Conservation (phyloP, 2,329 filamentous ascomycete species). For the Penicillium sp. region DNA sequence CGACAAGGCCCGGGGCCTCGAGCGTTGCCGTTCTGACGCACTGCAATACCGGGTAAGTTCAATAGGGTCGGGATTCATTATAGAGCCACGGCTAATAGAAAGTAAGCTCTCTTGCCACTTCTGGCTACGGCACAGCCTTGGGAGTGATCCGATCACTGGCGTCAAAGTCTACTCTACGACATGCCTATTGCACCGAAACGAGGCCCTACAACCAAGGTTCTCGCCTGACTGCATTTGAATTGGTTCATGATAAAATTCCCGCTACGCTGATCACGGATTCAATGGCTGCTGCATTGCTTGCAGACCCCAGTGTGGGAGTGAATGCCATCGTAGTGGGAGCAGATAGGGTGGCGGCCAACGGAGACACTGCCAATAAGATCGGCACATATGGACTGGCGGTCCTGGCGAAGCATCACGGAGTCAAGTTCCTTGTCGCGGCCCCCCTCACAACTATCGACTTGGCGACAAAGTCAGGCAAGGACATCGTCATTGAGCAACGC, state of each 20-base stretch:
- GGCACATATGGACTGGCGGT: constrained; percentile 91
- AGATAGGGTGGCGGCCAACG: constrained; percentile 91
- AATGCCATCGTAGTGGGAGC: constrained; percentile 88
- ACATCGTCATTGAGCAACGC: constrained; percentile 88
- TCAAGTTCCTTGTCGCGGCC: constrained; percentile 93
- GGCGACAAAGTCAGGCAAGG: constrained; percentile 66
- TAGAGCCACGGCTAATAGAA: constrained; percentile 1
- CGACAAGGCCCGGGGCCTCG: constrained; percentile 47
- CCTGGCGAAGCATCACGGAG: constrained; percentile 77
- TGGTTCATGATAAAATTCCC: constrained; percentile 90
- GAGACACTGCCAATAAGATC: constrained; percentile 98
- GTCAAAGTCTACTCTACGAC: constrained; percentile 60
- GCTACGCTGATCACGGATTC: constrained; percentile 91
- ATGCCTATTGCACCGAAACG: constrained; percentile 95
- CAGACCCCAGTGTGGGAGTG: constrained; percentile 58
- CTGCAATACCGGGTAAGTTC: constrained; percentile 82
- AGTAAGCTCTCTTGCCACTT: constrained; percentile 78
- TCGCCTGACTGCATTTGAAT: constrained; percentile 87
- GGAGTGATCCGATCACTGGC: constrained; percentile 87
- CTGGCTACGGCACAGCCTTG: constrained; percentile 93
- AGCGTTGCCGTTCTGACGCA: constrained; percentile 85
- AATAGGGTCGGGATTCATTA: neutral
- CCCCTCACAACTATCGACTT: constrained; percentile 93
- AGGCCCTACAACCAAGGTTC: constrained; percentile 97
- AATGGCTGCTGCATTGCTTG: constrained; percentile 86